Evolutionary conservation across 1,284 basidiomycete genomes (phyloP).

Genomic region (Fomes fomentarius): DNA sequence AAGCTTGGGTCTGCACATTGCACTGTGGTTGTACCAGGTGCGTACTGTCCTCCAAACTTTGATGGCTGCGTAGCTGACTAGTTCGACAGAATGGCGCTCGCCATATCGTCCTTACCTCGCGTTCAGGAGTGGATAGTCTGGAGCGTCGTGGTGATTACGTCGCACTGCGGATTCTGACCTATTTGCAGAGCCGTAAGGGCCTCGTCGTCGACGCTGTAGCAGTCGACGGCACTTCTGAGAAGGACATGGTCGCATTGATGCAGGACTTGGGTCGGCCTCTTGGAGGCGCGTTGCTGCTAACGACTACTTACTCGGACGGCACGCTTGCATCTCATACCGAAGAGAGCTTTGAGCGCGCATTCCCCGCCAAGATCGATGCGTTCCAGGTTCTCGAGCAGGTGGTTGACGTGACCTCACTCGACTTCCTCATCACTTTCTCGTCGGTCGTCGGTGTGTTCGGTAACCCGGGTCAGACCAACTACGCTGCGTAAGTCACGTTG

Average conservation of each 20-base stretch:
- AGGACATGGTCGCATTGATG: conserved; percentile 28
- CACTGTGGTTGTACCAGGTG: conserved; percentile 45
- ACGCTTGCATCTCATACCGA: conserved; percentile 35
- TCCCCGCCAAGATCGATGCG: conserved; percentile 36
- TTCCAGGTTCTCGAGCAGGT: conserved; percentile 30
- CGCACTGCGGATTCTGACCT: conserved; percentile 32
- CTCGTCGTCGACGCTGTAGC: conserved; percentile 34
- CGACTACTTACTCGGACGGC: conserved; percentile 37
- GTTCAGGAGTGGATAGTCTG: conserved; percentile 34
- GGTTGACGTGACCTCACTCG: conserved; percentile 30
- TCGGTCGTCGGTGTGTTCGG: conserved; percentile 41
- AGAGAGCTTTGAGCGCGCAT: conserved; percentile 34
- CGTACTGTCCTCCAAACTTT: not conserved
- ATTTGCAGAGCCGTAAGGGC: conserved; percentile 33
- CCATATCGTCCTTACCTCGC: conserved; percentile 41
- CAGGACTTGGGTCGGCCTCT: conserved; percentile 24
- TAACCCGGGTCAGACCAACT: conserved; percentile 44
- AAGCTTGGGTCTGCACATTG: conserved; percentile 35
- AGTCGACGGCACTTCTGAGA: conserved; percentile 33
- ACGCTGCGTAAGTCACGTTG: conserved; percentile 35
- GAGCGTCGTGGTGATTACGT: conserved; percentile 24
- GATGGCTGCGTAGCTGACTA: not conserved
- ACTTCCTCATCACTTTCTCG: conserved; percentile 43
- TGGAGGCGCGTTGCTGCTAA: conserved; percentile 41
- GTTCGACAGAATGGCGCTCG: conserved; percentile 40